These are phyloP conservation scores for Colletotrichum spaethianum DNA, from an alignment of 2,329 filamentous ascomycete species.

Conservation along the genomic window DNA sequence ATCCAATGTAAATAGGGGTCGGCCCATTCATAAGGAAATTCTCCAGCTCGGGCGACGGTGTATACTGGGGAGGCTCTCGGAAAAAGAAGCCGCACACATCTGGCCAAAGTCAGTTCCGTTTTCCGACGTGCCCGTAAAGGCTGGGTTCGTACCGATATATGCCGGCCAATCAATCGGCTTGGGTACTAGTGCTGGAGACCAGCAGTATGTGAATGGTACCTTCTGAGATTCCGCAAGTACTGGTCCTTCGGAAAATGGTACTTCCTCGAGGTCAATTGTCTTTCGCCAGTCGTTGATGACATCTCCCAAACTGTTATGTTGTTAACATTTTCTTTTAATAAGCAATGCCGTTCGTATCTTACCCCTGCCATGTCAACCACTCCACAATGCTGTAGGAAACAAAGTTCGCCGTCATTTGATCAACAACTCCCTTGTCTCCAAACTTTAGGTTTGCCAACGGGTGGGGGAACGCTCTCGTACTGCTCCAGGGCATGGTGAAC, in stretches of 20 bases:
- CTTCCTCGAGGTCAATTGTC: constrained; percentile 74
- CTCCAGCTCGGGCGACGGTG: constrained; percentile 66
- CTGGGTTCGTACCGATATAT: constrained; percentile 63
- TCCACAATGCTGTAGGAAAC: constrained; percentile 81
- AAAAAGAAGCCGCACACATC: constrained; percentile 46
- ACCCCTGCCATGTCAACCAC: constrained; percentile 83
- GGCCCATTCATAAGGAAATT: constrained; percentile 71
- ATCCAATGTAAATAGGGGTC: constrained; percentile 40
- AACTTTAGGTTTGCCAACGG: constrained; percentile 81
- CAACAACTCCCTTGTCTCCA: constrained; percentile 59
- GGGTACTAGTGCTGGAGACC: constrained; percentile 77
- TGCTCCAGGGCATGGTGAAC: constrained; percentile 80
- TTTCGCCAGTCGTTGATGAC: constrained; percentile 82
- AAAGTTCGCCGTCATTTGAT: constrained; percentile 76
- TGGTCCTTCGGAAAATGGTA: constrained; percentile 80
- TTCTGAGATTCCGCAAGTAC: constrained; percentile 76
- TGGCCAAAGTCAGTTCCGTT: constrained; percentile 11
- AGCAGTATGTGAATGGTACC: constrained; percentile 84
- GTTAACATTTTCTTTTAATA: neutral
- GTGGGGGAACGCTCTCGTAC: constrained; percentile 80
- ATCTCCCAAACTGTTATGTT: constrained; percentile 69
- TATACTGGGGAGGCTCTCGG: constrained; percentile 47
- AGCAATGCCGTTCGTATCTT: neutral
- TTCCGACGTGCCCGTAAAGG: no score
- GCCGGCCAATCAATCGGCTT: constrained; percentile 77